A percentile compares a stretch with the other conserved stretches of the same genome.
phyloP scores from a whole-genome alignment of 176 grass and related monocot species.

The Panicum miliaceum region DNA sequence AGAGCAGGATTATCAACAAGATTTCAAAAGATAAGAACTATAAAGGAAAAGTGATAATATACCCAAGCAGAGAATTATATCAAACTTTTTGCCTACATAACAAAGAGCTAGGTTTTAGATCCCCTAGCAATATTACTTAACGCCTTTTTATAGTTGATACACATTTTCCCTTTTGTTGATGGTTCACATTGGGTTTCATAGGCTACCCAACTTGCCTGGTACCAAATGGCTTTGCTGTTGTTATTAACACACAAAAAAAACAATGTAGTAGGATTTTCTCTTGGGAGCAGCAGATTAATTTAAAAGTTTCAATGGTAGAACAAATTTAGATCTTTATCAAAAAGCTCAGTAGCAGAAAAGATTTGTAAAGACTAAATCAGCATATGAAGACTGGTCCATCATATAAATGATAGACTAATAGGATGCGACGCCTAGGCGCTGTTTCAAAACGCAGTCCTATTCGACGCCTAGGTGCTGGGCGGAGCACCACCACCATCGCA shows the following conservation, averaged over 20 bases:
- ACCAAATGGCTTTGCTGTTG: background rate
- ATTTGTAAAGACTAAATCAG: background rate
- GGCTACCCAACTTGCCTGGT: background rate
- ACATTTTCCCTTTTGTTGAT: background rate
- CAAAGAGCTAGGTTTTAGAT: background rate
- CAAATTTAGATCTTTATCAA: background rate
- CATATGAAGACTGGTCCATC: background rate
- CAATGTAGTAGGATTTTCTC: background rate
- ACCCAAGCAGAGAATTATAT: background rate
- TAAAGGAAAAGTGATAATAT: background rate
- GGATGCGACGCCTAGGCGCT: background rate
- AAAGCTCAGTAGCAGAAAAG: background rate
- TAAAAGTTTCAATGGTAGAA: background rate
- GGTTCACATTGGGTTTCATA: background rate
- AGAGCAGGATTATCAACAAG: background rate
- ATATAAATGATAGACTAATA: background rate
- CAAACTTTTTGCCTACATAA: constrained; percentile 18
- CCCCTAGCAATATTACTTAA: background rate
- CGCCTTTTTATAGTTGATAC: background rate
- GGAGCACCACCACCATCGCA: background rate
- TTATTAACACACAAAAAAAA: background rate
- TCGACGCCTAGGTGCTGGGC: no score
- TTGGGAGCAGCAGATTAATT: background rate
- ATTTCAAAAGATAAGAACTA: background rate
- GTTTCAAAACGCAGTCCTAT: background rate